These are phyloP conservation scores for Mycena filopes DNA, from an alignment of 768 basidiomycete species.

Conservation along the genomic window DNA sequence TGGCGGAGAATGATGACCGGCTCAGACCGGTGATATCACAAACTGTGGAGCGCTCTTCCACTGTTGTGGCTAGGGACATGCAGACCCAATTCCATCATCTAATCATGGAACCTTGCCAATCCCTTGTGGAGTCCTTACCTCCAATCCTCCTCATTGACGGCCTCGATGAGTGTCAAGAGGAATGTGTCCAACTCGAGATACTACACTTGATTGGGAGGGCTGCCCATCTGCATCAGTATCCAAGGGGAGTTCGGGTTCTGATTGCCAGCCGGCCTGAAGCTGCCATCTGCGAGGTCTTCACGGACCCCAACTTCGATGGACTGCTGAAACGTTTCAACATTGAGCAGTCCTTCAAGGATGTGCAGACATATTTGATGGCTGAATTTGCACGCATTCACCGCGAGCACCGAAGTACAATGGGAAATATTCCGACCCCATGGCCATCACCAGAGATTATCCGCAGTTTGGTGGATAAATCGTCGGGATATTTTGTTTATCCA, in stretches of 20 bases:
- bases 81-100: neutral
- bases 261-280: neutral
- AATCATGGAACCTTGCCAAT: conserved; percentile 3
- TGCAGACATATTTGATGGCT: neutral
- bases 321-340: neutral
- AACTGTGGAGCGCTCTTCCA: neutral
- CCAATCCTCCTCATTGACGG: neutral
- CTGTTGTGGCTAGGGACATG: neutral
- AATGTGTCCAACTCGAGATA: neutral
- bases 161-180: neutral
- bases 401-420: neutral
- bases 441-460: neutral
- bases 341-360: neutral
- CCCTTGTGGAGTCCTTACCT: neutral
- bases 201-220: neutral
- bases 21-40: neutral
- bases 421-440: neutral
- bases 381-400: neutral
- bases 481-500: neutral
- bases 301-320: neutral
- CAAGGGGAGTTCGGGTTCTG: neutral
- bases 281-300: neutral
- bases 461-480: neutral
- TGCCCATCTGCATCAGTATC: no score
- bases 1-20: neutral